Base-by-base conservation (phyloP, 1,284 basidiomycete species). In the Porodaedalea pini region DNA sequence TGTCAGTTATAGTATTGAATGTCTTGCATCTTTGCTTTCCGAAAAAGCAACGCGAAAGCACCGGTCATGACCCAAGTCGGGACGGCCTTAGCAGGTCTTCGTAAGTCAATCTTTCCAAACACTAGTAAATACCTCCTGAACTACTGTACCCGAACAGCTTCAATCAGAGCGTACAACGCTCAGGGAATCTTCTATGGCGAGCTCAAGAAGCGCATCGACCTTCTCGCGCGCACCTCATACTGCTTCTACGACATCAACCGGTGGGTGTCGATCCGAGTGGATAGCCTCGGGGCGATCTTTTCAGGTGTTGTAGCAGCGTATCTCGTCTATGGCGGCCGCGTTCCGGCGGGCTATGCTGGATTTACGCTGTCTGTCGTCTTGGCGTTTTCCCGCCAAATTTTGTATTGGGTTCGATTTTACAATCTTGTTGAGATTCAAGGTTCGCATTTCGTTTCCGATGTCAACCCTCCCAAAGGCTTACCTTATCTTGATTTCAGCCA, bases 21-120 rank as follows among this genome's bases (percentile, higher is more conserved):
- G 32, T n/a, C n/a, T 34, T 34, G 32, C 32, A 13, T 6, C 13
- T 6, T 34, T 34, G 32, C 13, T 13, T 34, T 19, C 34, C 7
- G 11, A 11, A 17, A 17, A 21, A 53, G 73, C 47, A 79, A 79
- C 58, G 71, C 75, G 47, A 71, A 68, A 39, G 62, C 69, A 0
- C 78, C 78, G 0, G 67, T 80, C 17, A 71, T 77, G 63, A 73
- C 73, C 27, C 74, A 75, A 58, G 73, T 80, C 58, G 71, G 73
- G 2, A 71, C 74, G 13, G 70, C 73, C 1, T 66, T 78, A 29
- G 63, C 69, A 27, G 76, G 76, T 19, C 69, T 78, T 21, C 23
- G 63, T 67, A 36, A 47, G 57, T 37, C 7, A 3, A 15, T 13
- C 13, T 19, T 43, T 21, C 15, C 13, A 11, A 15, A 17, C 23